Conservation (phyloP, 352 stramenopile species). For the Phytophthora multivora region DNA sequence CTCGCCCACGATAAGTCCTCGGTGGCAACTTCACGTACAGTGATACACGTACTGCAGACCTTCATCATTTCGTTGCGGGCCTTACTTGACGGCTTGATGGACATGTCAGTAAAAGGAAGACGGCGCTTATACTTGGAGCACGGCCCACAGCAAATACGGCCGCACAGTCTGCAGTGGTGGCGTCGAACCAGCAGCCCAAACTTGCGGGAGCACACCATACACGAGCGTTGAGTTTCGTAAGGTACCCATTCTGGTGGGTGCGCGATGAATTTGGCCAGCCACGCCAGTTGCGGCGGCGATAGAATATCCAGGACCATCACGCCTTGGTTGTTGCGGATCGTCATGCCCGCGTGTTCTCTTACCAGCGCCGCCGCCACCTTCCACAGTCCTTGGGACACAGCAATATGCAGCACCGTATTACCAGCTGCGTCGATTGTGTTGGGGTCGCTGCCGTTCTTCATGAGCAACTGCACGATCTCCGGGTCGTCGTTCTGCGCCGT, state of each 20-base stretch:
- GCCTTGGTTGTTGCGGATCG: constrained; percentile 75
- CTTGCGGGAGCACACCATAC: constrained; percentile 74
- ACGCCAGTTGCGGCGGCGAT: constrained; percentile 69
- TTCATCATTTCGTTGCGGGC: constrained; percentile 53
- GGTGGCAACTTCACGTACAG: constrained; percentile 51
- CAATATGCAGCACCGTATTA: constrained; percentile 84
- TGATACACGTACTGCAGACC: constrained; percentile 79
- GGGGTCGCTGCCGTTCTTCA: constrained; percentile 79
- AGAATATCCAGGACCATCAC: constrained; percentile 79
- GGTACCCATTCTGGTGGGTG: constrained; percentile 78
- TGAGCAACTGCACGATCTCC: constrained; percentile 70
- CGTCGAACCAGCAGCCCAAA: constrained; percentile 75
- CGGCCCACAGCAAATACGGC: constrained; percentile 77
- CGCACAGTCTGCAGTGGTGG: constrained; percentile 84
- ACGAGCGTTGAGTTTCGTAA: constrained; percentile 61
- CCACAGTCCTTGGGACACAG: constrained; percentile 76
- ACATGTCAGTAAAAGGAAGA: constrained; percentile 60
- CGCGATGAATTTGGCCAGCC: constrained; percentile 79
- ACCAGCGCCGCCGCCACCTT: constrained; percentile 74
- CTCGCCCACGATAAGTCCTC: constrained; percentile 63
- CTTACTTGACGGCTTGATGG: constrained; percentile 47
- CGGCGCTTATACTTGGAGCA: constrained; percentile 82
- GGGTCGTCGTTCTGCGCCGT: constrained; percentile 74
- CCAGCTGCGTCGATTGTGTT: constrained; percentile 72
- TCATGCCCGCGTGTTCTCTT: constrained; percentile 67